phyloP scores from a whole-genome alignment of 129 eudicot species.

The Silybum marianum region DNA sequence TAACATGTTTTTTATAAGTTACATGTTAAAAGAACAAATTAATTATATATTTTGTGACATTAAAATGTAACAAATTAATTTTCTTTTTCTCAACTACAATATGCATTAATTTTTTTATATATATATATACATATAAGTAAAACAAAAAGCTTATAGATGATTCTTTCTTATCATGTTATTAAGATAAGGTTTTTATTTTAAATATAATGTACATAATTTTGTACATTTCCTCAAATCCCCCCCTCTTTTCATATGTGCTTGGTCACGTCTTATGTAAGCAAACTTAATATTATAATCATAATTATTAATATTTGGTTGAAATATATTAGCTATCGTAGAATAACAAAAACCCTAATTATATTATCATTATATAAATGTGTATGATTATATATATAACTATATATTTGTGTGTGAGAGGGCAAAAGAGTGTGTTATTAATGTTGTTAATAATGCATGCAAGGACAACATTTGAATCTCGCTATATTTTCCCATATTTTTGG shows the following conservation, averaged over 20 bases:
- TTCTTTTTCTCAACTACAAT: neutral
- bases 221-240: neutral
- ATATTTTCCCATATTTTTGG: slow-evolving; percentile 18
- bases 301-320: neutral
- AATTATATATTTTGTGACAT: neutral
- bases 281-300: neutral
- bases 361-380: neutral
- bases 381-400: slow-evolving; percentile 7
- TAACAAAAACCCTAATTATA: neutral
- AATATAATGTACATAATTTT: neutral
- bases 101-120: too few relatives aligned
- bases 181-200: neutral
- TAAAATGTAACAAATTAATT: neutral
- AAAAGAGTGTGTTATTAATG: slow-evolving; percentile 2
- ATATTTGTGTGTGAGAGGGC: slow-evolving; percentile 10
- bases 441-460: slow-evolving; percentile 20
- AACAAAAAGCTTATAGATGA: neutral
- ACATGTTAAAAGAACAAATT: neutral
- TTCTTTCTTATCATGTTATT: neutral
- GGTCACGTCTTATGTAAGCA: slow-evolving; percentile 24
- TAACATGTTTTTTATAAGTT: slow-evolving; percentile 9
- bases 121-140: too few relatives aligned
- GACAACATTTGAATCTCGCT: slow-evolving; percentile 8
- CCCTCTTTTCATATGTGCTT: neutral
- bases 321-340: neutral